Evolutionary conservation across 2,329 filamentous ascomycete species (phyloP), one percentile per base, ranked within the genome.

Genomic region (Botrytis pseudocinerea): DNA sequence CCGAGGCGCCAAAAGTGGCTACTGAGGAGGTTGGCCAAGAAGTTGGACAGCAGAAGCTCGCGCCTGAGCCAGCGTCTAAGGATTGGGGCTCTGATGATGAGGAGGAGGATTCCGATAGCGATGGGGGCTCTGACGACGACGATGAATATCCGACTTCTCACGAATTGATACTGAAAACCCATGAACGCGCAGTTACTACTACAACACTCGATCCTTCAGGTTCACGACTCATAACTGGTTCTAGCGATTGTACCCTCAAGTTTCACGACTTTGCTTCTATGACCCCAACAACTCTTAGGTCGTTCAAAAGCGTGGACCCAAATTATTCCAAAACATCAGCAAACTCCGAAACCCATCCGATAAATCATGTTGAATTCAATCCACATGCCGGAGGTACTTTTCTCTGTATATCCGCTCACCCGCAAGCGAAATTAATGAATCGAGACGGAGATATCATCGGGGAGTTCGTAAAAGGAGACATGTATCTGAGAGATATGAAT

Each of bases 401-500:
- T 74, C 88, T 99, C 48, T 97, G 96, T 77, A 87, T 98, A 62
- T 92, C 94, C 12, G 94, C 95, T 10, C 93, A 95, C 59, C 91
- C 95, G 2, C 95, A 98, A 82, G 93, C 95, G 20, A 95, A 94
- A 82, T 90, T 99, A 38, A 87, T 98, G 81, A 93, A 90, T 78
- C 90, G 96, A 79, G 95, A 99, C 83, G 96, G 96, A 57, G 93
- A 97, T 62, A 87, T 92, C 12, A 79, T 97, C 66, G 91, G 92
- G 1, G 94, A 98, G 80, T 98, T 97, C 77, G 92, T 94, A 77
- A 99, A 99, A 83, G 96, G 96, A 63, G 96, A 99, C 81, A 98
- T 98, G 95, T 99, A 99, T 79, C 84, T 99, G 77, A 89, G 95
- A 71, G 96, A 99, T 82, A 97, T 98, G 92, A 90, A 98, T 83